Evolutionary conservation across 2,329 filamentous ascomycete genomes (phyloP), one percentile per base, ranked within the genome.

Genomic region (Pseudogymnoascus sp.): DNA sequence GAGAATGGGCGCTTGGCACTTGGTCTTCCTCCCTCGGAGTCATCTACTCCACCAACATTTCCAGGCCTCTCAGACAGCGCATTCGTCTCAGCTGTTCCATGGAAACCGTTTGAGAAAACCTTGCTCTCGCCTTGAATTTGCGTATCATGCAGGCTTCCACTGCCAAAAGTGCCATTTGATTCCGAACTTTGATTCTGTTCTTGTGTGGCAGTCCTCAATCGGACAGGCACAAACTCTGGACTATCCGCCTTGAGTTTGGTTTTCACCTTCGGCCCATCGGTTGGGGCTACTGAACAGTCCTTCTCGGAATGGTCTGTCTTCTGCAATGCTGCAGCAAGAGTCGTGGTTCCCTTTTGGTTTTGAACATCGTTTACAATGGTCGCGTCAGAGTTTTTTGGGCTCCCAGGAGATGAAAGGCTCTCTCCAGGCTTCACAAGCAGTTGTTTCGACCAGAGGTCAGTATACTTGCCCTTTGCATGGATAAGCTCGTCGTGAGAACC

Each of bases 401-500:
- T 73, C 53, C 65, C 67, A 44, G 69, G 69, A 63, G 65, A 67
- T 5, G 65, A 64, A 28, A 65, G 65, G 7, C 67, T 66, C 16
- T 63, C 61, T 11, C 62, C 53, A 28, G 72, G 69, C 59, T 67
- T 72, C 14, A 72, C 67, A 31, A 72, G 70, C 5, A 73, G 71
- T 63, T 83, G 80, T 56, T 77, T 80, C 16, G 73, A 73, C 82
- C 83, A 85, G 2, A 85, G 66, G 25, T 79, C 73, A 38, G 75
- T 72, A 63, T 85, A 85, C 66, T 77, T 77, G 1, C 82, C 82
- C 2, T 76, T 75, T n/a, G 67, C 64, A 18, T 73, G 69, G 25
- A 84, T 68, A 44, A 85, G 70, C 31, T 80, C 75, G 0, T 74
- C 67, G 66, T 84, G 83, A 16, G 76, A 77, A 4, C 83, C 83